These are phyloP conservation scores for Alnus rubra DNA, from an alignment of 306 rosid genomes.

Conservation along the genomic window DNA sequence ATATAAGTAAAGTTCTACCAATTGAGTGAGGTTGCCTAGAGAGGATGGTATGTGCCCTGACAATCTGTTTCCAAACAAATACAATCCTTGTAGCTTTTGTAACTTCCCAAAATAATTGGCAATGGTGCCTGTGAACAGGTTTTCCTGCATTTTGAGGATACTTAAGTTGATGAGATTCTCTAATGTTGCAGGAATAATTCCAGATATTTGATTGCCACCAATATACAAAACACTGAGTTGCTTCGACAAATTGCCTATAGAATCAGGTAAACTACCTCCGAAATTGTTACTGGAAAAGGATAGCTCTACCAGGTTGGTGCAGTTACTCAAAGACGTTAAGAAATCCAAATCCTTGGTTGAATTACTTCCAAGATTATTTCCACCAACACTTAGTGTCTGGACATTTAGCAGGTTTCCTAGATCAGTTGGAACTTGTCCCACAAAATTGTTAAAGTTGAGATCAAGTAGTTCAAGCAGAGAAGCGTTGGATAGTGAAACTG, in stretches of 20 bases:
- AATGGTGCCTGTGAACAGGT: slow-evolving; percentile 21
- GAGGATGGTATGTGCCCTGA: slow-evolving; percentile 28
- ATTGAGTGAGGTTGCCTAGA: slow-evolving; percentile 34
- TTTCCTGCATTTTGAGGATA: not conserved
- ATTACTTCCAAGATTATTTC: slow-evolving; percentile 33
- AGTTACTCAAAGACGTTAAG: slow-evolving; percentile 29
- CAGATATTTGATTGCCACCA: slow-evolving; percentile 14
- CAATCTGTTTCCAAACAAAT: slow-evolving; percentile 13
- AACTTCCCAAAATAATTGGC: slow-evolving; percentile 35
- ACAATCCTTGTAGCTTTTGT: not conserved
- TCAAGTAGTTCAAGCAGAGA: not conserved
- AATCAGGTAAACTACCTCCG: slow-evolving; percentile 37
- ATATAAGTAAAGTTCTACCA: not conserved
- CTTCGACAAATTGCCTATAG: slow-evolving; percentile 34
- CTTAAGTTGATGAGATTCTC: slow-evolving; percentile 25
- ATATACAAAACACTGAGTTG: not conserved
- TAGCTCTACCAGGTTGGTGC: slow-evolving; percentile 11
- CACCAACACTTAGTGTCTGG: rapidly evolving
- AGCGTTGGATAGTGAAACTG: slow-evolving; percentile 36
- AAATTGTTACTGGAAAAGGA: slow-evolving; percentile 23
- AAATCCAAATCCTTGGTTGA: slow-evolving; percentile 24
- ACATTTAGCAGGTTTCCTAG: slow-evolving; percentile 24
- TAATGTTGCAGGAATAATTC: slow-evolving; percentile 26
- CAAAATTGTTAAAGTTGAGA: not conserved
- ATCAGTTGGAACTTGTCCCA: slow-evolving; percentile 23